These are phyloP conservation scores for Phytophthora pseudosyringae DNA, from an alignment of 352 stramenopile genomes.

Conservation along the genomic window DNA sequence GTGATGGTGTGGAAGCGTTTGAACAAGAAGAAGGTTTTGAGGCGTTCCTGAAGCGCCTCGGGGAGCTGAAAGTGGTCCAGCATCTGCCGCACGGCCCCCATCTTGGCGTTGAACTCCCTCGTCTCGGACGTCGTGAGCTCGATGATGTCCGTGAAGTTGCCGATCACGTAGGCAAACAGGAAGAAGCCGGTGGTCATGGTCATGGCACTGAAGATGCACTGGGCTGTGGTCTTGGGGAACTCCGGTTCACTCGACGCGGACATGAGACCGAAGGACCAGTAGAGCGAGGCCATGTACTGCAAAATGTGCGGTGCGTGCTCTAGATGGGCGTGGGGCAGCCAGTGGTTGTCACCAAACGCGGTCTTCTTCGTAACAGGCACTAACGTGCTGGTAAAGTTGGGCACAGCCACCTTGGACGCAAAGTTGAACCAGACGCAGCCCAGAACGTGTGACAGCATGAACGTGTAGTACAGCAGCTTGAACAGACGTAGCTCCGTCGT, in stretches of 20 bases:
- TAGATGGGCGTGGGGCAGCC: slow-evolving; percentile 44
- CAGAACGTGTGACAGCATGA: slow-evolving; percentile 63
- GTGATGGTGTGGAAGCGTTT: slow-evolving; percentile 76
- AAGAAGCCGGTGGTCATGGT: slow-evolving; percentile 79
- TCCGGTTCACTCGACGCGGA: slow-evolving; percentile 62
- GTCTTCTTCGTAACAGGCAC: background rate
- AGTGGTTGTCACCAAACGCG: slow-evolving; percentile 41
- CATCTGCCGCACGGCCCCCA: slow-evolving; percentile 61
- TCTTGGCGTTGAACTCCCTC: slow-evolving; percentile 62
- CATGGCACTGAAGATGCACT: slow-evolving; percentile 57
- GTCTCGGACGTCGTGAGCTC: slow-evolving; percentile 67
- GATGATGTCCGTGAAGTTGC: slow-evolving; percentile 74
- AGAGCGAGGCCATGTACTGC: slow-evolving; percentile 69
- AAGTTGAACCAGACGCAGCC: slow-evolving; percentile 80
- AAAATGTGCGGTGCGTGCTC: slow-evolving; percentile 29
- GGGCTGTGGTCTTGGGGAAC: slow-evolving; percentile 51
- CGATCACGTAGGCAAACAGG: slow-evolving; percentile 80
- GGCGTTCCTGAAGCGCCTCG: slow-evolving; percentile 41
- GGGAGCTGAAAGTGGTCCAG: slow-evolving; percentile 63
- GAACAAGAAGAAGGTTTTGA: slow-evolving; percentile 77
- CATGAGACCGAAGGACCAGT: slow-evolving; percentile 78
- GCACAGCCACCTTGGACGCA: slow-evolving; percentile 34
- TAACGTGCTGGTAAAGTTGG: slow-evolving; percentile 17
- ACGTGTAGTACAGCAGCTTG: slow-evolving; percentile 79
- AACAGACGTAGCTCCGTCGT: slow-evolving; percentile 66